Evolutionary conservation across 2,329 filamentous ascomycete species (phyloP), one percentile per base, ranked within the genome.

Genomic region (Diplodia corticola): DNA sequence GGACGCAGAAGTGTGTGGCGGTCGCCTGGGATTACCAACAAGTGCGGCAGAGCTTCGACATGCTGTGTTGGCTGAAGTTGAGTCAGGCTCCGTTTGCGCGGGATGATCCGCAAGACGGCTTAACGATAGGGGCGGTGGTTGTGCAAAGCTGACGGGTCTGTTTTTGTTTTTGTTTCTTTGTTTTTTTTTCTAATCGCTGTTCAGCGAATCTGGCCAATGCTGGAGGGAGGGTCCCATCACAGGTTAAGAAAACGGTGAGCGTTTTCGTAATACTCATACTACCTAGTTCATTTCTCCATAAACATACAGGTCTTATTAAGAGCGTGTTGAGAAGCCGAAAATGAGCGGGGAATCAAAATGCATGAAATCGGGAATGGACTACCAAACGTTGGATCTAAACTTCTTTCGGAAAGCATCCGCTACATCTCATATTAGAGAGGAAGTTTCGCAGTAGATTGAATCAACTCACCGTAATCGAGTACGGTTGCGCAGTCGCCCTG

Each of bases 401-500:
- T 61, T 44, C 37, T 35, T 35, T 22, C 20, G n/a, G 30, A 61
- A 61, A 2, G 40, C 28, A 24, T 61, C 57, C 12, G 57, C 57
- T 61, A n/a, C 57, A 49, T 9, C 5, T 35, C 33, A 22, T 33
- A 20, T 61, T 28, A 61, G 44, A 17, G 13, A 22, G 4, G 24
- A 28, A 17, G 7, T 3, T 13, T 15, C 4, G 20, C 26, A 2
- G 5, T 6, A 35, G 4, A n/a, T 9, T 22, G 7, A 9, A 9
- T 17, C 20, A 7, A 61, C 57, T 49, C 3, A 61, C 57, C 57
- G 48, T 61, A 61, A 28, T 22, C 57, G 13, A 49, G 44, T 22
- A 61, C n/a, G 2, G 35, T 12, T 2, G n/a, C 26, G 57, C 76
- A 77, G 30, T 77, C 74, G 6, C 72, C 73, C n/a, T 68, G 59